Evolutionary conservation across 257 asterid species (phyloP).

Genomic region (Nemophila menziesii): DNA sequence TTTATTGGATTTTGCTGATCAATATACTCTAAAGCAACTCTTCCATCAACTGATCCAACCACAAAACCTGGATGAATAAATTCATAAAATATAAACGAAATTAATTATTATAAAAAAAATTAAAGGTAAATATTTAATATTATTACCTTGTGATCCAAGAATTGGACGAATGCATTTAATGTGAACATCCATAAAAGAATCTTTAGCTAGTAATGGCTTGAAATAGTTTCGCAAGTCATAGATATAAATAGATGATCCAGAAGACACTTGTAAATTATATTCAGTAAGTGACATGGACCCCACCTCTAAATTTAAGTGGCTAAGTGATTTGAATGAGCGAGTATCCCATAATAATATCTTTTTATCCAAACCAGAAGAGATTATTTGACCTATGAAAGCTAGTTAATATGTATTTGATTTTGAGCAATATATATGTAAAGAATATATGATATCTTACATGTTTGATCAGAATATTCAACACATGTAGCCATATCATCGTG

Average conservation of each 20-base stretch:
- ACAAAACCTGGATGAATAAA: conserved; percentile 48
- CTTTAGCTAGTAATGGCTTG: conserved; percentile 28
- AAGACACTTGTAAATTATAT: conserved; percentile 52
- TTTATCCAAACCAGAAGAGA: conserved; percentile 71
- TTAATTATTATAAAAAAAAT: neutral
- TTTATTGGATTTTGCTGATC: conserved; percentile 24
- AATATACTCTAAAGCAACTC: conserved; percentile 57
- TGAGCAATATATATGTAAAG: neutral
- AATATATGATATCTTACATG: conserved; percentile 34
- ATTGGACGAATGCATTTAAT: conserved; percentile 68
- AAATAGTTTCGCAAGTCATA: conserved; percentile 58
- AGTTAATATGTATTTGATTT: neutral
- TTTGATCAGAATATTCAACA: conserved; percentile 58
- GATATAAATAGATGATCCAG: conserved; percentile 42
- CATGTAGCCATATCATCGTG: conserved; percentile 73
- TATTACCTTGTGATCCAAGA: conserved; percentile 54
- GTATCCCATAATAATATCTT: conserved; percentile 78
- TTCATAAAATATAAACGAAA: conserved; percentile 1
- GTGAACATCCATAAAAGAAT: conserved; percentile 26
- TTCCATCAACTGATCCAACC: conserved; percentile 79
- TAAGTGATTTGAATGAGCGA: conserved; percentile 29
- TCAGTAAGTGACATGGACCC: conserved; percentile 68
- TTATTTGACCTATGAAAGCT: conserved; percentile 39
- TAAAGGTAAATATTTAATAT: conserved; percentile 10
- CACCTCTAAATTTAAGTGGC: conserved; percentile 42